A percentile compares a stretch with the other conserved stretches of the same genome.
Evolutionary conservation across 2,329 filamentous ascomycete species (phyloP).

Genomic region (Didymosphaeria variabile): DNA sequence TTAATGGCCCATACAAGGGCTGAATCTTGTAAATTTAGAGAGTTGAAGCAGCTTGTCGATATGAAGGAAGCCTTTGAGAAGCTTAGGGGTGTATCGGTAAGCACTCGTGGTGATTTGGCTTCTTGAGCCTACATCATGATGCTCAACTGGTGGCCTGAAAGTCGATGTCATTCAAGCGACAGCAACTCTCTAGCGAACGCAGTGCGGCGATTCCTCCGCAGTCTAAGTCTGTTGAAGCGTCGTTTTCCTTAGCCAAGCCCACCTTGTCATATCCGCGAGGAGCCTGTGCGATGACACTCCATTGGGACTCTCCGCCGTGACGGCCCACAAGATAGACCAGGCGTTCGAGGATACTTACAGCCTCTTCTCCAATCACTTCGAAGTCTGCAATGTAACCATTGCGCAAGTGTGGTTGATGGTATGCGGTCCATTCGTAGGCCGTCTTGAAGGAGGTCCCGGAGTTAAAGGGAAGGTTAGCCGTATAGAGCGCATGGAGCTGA

Average conservation of each 20-base stretch:
- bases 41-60: no score
- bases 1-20: no score
- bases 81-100: not conserved
- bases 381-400: not conserved
- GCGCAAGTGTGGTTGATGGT: not conserved
- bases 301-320: conserved; percentile 10
- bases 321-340: conserved; percentile 9
- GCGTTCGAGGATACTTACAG: conserved; percentile 6
- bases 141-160: not conserved
- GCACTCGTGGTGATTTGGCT: not conserved
- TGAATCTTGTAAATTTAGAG: no score
- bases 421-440: conserved; percentile 7
- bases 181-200: not conserved
- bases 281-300: conserved; percentile 9
- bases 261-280: not conserved
- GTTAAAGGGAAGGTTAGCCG: conserved; percentile 25
- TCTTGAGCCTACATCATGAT: not conserved
- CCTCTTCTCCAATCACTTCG: not conserved
- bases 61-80: no score
- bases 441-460: not conserved
- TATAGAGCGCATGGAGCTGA: conserved; percentile 21
- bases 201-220: not conserved
- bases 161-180: not conserved
- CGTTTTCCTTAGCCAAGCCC: not conserved
- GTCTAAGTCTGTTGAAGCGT: not conserved